Conservation (phyloP, 2,329 filamentous ascomycete species). For the Beauveria sp. region DNA sequence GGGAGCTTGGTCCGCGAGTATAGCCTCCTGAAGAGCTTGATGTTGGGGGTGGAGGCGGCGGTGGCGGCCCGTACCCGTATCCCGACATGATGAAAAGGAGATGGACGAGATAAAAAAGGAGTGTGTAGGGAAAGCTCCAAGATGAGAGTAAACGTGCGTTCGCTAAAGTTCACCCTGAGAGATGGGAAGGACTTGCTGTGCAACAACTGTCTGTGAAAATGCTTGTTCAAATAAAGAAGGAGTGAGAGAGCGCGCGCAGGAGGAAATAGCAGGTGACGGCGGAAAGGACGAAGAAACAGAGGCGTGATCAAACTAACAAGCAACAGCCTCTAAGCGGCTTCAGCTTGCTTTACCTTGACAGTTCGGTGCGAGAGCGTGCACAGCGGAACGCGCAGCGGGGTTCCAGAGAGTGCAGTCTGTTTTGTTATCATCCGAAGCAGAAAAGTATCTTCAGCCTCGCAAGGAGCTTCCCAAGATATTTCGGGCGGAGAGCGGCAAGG, state of each 20-base stretch:
- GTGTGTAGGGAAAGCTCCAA: not conserved
- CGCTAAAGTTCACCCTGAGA: not conserved
- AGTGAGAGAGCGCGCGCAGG: not conserved
- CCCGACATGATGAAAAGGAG: conserved; percentile 32
- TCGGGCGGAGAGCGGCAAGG: too few species aligned
- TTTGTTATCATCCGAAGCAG: not conserved
- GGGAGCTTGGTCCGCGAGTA: conserved; percentile 26
- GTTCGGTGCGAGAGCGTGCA: not conserved
- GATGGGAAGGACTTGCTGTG: not conserved
- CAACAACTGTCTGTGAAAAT: not conserved
- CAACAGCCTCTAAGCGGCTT: not conserved
- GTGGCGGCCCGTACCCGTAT: conserved; percentile 49
- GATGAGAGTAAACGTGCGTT: not conserved
- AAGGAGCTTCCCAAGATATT: not conserved
- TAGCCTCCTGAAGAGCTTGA: conserved; percentile 26
- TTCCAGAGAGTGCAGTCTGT: not conserved
- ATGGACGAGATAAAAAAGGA: not conserved
- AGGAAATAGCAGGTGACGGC: not conserved
- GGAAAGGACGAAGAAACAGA: not conserved
- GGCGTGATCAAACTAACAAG: not conserved
- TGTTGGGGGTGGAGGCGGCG: conserved; percentile 33
- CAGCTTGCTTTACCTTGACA: not conserved
- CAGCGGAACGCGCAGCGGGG: not conserved
- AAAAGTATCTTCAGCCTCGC: not conserved
- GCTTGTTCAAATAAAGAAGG: not conserved